Percentiles rank a stretch among this genome's conserved stretches.
Evolutionary conservation across 176 grass and related monocot genomes (phyloP).

Genomic region (Bolboschoenus planiculmis): DNA sequence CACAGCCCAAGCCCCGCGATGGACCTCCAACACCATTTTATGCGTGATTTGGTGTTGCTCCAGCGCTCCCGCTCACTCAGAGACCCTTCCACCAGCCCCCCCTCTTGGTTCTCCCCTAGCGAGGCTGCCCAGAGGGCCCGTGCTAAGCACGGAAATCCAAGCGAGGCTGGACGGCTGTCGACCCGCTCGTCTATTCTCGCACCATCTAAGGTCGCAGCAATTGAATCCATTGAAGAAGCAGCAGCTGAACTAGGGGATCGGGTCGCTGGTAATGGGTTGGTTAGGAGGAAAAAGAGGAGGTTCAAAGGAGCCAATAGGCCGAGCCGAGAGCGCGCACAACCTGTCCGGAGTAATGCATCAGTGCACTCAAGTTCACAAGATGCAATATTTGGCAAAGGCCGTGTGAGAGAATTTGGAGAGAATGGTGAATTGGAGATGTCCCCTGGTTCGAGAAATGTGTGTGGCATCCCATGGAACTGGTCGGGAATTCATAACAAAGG

Average conservation of each 20-base stretch:
- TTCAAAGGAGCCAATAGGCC: background rate
- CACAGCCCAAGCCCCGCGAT: constrained; percentile 41
- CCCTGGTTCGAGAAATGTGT: constrained; percentile 62
- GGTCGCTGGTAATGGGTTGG: background rate
- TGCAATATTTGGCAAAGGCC: constrained; percentile 47
- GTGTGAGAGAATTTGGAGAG: constrained; percentile 18
- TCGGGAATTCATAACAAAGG: constrained; percentile 80
- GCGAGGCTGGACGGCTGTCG: constrained; percentile 41
- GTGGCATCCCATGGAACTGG: constrained; percentile 95
- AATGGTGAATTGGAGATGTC: constrained; percentile 42
- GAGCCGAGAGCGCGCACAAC: constrained; percentile 12
- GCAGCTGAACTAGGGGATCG: constrained; percentile 15
- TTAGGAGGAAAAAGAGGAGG: constrained; percentile 23
- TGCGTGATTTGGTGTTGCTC: constrained; percentile 74
- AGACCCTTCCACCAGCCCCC: constrained; percentile 85
- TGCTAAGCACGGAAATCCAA: background rate
- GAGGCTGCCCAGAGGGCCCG: constrained; percentile 49
- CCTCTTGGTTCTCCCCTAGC: constrained; percentile 53
- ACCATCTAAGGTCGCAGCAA: constrained; percentile 22
- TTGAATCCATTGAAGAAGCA: constrained; percentile 43
- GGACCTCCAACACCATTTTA: constrained; percentile 44
- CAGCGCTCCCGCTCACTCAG: constrained; percentile 70
- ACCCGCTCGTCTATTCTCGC: constrained; percentile 34
- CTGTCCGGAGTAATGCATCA: constrained; percentile 29
- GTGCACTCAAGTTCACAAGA: constrained; percentile 76